A percentile compares a stretch with the other conserved stretches of the same genome.
These are phyloP conservation scores for Cystobasidiaceae sp. DNA, from an alignment of 1,284 basidiomycete species.

Conservation along the genomic window DNA sequence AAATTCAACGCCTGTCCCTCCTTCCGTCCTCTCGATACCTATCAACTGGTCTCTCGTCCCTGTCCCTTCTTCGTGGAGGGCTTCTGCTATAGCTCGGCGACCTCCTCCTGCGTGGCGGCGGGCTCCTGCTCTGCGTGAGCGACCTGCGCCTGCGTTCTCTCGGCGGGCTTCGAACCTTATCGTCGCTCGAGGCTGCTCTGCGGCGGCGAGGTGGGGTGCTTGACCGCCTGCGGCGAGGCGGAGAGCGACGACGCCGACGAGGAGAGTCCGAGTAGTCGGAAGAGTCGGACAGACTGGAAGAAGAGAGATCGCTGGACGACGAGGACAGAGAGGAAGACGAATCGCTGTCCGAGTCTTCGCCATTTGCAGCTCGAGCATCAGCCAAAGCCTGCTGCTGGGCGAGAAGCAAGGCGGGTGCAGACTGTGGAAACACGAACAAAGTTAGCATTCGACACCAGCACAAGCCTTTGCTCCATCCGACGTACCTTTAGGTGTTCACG, in stretches of 20 bases:
- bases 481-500: constrained; percentile 74
- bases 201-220: constrained; percentile 11
- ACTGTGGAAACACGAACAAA: constrained; percentile 12
- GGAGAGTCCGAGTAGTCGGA: constrained; percentile 10
- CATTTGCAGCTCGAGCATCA: constrained; percentile 25
- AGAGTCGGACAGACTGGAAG: not conserved
- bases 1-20: not conserved
- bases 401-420: constrained; percentile 23
- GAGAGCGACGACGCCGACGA: not conserved
- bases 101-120: not conserved
- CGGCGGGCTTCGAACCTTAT: too few relatives aligned
- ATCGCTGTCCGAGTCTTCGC: constrained; percentile 5
- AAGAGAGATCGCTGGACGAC: constrained; percentile 13
- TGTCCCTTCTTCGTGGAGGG: constrained; percentile 5
- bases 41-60: not conserved
- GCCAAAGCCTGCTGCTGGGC: constrained; percentile 29
- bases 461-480: not conserved
- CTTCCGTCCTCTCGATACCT: not conserved
- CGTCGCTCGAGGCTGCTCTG: constrained; percentile 1
- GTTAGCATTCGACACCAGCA: not conserved
- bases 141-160: not conserved
- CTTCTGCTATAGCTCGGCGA: constrained; percentile 5
- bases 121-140: not conserved
- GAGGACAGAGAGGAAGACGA: constrained; percentile 28
- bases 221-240: not conserved